Conservation (phyloP, 176 grass and related monocot genomes). For the Tillandsia leiboldiana region DNA sequence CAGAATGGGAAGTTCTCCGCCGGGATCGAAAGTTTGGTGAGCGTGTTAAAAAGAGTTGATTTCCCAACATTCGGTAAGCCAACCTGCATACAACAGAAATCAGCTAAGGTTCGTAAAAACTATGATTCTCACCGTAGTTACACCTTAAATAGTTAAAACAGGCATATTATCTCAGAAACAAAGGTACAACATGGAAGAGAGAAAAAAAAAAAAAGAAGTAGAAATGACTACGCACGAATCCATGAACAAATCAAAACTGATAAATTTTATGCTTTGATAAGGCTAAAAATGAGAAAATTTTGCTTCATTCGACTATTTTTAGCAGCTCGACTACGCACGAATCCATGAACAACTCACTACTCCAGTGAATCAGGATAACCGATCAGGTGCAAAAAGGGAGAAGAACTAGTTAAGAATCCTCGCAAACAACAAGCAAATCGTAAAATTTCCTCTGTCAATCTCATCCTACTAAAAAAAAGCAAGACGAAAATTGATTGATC, state of each 20-base stretch:
- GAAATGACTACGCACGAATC: too few species aligned
- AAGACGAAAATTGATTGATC: not conserved
- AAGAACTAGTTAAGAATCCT: not conserved
- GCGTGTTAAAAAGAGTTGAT: constrained; percentile 94
- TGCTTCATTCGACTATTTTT: too few species aligned
- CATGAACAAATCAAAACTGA: too few species aligned
- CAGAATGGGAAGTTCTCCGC: constrained; percentile 99
- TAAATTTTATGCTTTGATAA: too few species aligned
- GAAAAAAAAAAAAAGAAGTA: too few species aligned
- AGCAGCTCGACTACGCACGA: too few species aligned
- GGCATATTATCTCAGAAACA: not conserved
- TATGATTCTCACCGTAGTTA: not conserved
- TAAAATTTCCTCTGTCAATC: not conserved
- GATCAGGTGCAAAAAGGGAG: not conserved
- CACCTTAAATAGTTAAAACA: not conserved
- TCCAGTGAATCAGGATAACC: not conserved
- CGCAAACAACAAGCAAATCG: not conserved
- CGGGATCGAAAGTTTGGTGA: constrained; percentile 87
- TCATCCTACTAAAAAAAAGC: not conserved
- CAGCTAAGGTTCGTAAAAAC: not conserved
- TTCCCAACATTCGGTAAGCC: constrained; percentile 98
- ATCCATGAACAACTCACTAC: too few species aligned
- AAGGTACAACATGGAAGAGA: too few species aligned
- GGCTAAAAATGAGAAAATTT: too few species aligned
- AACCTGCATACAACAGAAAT: constrained; percentile 36